These are phyloP conservation scores for Colletotrichum plurivorum DNA, from an alignment of 2,329 filamentous ascomycete genomes.

Conservation along the genomic window DNA sequence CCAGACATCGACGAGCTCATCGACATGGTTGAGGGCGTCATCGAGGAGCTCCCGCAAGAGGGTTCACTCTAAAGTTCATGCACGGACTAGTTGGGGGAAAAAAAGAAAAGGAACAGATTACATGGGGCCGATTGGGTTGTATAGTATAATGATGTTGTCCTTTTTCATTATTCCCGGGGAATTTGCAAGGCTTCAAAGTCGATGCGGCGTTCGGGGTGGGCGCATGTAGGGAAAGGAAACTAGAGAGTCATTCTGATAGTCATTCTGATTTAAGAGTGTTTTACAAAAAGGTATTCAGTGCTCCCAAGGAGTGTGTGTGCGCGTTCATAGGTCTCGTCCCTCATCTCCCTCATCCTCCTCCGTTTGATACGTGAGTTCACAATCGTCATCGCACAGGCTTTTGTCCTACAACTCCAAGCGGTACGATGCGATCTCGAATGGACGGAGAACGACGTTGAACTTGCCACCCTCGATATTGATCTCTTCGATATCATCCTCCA, in stretches of 20 bases:
- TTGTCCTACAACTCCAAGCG: slow-evolving; percentile 68
- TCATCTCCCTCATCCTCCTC: background rate
- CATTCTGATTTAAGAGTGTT: slow-evolving; percentile 24
- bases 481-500: slow-evolving; percentile 88
- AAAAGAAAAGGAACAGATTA: background rate
- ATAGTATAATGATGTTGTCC: slow-evolving; percentile 32
- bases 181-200: slow-evolving; percentile 29
- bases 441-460: slow-evolving; percentile 76
- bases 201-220: slow-evolving; percentile 32
- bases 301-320: background rate
- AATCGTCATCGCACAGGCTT: slow-evolving; percentile 31
- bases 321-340: background rate
- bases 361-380: background rate
- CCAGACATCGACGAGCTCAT: slow-evolving; percentile 91
- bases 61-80: slow-evolving; percentile 24
- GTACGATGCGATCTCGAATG: slow-evolving; percentile 90
- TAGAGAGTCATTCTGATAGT: slow-evolving; percentile 33
- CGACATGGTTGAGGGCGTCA: slow-evolving; percentile 79
- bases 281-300: slow-evolving; percentile 31
- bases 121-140: background rate
- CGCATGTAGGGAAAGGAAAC: slow-evolving; percentile 27
- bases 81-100: background rate
- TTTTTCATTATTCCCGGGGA: slow-evolving; percentile 28
- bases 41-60: slow-evolving; percentile 77
- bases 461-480: slow-evolving; percentile 64